Base-by-base conservation (phyloP, 2,329 filamentous ascomycete species). In the Alternaria angustiovoidea region DNA sequence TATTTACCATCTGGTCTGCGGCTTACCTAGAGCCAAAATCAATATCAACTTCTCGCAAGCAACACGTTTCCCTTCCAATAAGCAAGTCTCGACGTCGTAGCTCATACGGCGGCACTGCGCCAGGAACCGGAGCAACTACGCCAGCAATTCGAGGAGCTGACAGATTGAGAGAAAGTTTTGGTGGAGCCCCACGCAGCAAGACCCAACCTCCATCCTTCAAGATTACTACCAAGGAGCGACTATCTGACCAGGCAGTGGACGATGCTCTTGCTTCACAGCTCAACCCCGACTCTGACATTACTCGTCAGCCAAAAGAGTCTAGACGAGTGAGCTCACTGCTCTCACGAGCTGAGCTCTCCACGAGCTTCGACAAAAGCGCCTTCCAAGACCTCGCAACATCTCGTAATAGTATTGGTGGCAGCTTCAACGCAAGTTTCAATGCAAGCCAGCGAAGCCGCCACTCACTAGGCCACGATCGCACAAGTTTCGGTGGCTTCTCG, bases 271-370 rank as follows among this genome's bases (percentile, higher is more conserved):
- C 80, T 11, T 83, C 81, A 7, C 82, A 82, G 51, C 77, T 84
- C 55, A 83, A 84, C 59, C 82, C 82, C 18, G 82, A 83, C 51
- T 83, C 78, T 51, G 78, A 80, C 41, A 72, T 76, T 56, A 81
- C 85, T 32, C 83, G 85, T 28, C 83, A 85, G 47, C 84, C 85
- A 18, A 85, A 85, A 64, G 85, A 87, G 43, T 88, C 87, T n/a
- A 88, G 95, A 43, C 88, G 95, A 51, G 91, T 98, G 26, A 99
- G 95, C 81, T 98, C 94, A 16, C 86, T 97, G 80, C 84, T 97
- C 54, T 94, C 94, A 16, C 86, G 94, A 70, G 91, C 92, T 32
- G 94, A 97, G 74, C 82, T 97, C 20, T 94, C 92, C 0, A 90
- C 92, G 9, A 95, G 90, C 16, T 91, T 94, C 66, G 93, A 96